Base-by-base conservation (phyloP, 768 basidiomycete genomes). In the Myochromella boudieri region DNA sequence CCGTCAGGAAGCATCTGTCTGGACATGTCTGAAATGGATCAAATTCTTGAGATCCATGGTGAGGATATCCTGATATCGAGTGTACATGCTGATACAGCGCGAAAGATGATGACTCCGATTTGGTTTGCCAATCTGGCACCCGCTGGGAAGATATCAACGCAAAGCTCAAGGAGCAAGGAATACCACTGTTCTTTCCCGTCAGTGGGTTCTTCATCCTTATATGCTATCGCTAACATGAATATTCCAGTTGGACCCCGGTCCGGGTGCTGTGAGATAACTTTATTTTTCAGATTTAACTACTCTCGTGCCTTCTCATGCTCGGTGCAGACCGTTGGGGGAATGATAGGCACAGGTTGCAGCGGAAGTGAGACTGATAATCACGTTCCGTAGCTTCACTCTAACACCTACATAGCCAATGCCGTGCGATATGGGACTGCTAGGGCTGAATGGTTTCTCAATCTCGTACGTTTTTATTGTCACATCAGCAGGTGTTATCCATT, bases 121-220 rank as follows among this genome's bases (percentile, higher is more conserved):
- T 92, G 40, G 71, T 81, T 10, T 88, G 87, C 48, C 89, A 93
- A 66, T 66, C 88, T 47, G 91, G 91, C 7, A 72, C 80, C 18
- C 72, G 78, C 15, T 93, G 90, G 87, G 86, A 88, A 59, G 84
- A 85, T 45, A 80, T 92, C 48, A 93, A 91, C 56, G 66, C 70
- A 7, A 68, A 75, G 4, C 74, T 97, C 24, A 81, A 80, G 54
- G 78, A 82, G 6, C 75, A 80, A 54, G 84, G 76, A 0, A 84
- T 91, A 42, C 82, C 87, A 1, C 68, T 95, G 7, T 94, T 95
- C 70, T 95, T 95, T 61, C 92, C 92, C 7, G n/a, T n/a, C n/a
- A n/a, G 86, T 92, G 53, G 61, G 80, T 56, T 8, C 21, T 25
- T 12, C 38, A 6, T 42, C 15, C 17, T 10, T 26, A 17, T 24